Evolutionary conservation across 2,329 filamentous ascomycete species (phyloP), one percentile per base, ranked within the genome.

Genomic region (Paraconiothyrium brasiliense): DNA sequence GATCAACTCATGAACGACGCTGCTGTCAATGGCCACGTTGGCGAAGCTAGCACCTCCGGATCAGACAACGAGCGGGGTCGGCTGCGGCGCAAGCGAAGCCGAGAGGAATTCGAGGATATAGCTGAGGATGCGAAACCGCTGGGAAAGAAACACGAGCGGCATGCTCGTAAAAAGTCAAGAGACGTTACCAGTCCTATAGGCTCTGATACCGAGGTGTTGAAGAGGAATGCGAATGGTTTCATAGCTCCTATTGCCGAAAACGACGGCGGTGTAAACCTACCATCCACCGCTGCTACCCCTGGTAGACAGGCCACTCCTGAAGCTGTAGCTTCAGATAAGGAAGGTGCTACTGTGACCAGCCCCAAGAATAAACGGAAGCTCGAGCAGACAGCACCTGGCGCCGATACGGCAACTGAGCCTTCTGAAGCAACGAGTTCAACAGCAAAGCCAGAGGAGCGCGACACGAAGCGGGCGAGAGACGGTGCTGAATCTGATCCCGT

Each of bases 361-460:
- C 82, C 82, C n/a, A 84, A 83, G 70, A 82, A 80, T 68, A 84
- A 84, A 76, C 78, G 82, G 54, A 81, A 78, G 68, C 75, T 78
- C 39, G 79, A 79, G 27, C 70, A 76, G 58, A 62, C 63, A 20
- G 71, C 70, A 46, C 59, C 46, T 46, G 67, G 60, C 11, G 58
- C 59, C 3, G 61, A 63, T 6, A 57, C 61, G 52, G 43, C 41
- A 5, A 32, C 41, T 34, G 64, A 67, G 30, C 46, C 59, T 22
- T 57, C 61, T 32, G 60, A 62, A 47, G 68, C 64, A 20, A 59
- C 58, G 10, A 62, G 64, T 39, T 59, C 65, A 39, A 58, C 66
- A 10, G 54, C 61, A n/a, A 67, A 66, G 39, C 54, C 65, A 20
- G 64, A 68, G 30, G 73, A 78, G 65, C 75, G 74, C 6, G 68